phyloP scores from a whole-genome alignment of 805 yeast species.

The Pichia exigua region DNA sequence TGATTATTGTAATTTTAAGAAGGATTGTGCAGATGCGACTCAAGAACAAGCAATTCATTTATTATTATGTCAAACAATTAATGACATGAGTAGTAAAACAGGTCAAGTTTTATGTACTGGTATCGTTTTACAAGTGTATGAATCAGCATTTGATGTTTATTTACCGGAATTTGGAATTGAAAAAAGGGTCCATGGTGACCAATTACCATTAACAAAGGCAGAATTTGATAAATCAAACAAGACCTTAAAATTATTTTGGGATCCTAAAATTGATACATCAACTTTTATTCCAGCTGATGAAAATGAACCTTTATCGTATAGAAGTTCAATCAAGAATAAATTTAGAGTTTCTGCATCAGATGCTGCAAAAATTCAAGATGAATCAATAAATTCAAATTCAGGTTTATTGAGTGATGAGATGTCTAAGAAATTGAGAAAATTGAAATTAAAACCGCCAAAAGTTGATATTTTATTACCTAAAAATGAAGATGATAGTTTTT shows the following conservation, averaged over 20 bases:
- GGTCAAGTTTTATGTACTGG: conserved; percentile 85
- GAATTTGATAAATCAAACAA: conserved; percentile 71
- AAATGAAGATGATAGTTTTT: conserved; percentile 26
- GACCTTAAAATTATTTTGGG: conserved; percentile 83
- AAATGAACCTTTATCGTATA: conserved; percentile 63
- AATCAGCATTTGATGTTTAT: conserved; percentile 89
- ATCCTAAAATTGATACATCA: conserved; percentile 84
- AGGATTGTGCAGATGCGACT: conserved; percentile 87
- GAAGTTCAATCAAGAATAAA: conserved; percentile 72
- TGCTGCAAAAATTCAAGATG: conserved; percentile 54
- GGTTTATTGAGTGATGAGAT: conserved; percentile 35
- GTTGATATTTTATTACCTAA: conserved; percentile 8
- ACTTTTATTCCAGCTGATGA: conserved; percentile 90
- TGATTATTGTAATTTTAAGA: conserved; percentile 91
- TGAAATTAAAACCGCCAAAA: conserved; percentile 33
- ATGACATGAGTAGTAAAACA: conserved; percentile 58
- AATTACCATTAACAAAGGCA: conserved; percentile 84
- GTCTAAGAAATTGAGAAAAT: conserved; percentile 37
- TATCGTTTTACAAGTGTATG: conserved; percentile 85
- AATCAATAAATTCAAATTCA: conserved; percentile 25
- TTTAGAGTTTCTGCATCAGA: conserved; percentile 62
- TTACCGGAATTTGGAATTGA: conserved; percentile 92
- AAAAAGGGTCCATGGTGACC: conserved; percentile 96
- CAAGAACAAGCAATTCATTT: conserved; percentile 94
- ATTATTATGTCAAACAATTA: conserved; percentile 73